Evolutionary conservation across 2,329 filamentous ascomycete species (phyloP).

Genomic region (Diaporthe batatas): DNA sequence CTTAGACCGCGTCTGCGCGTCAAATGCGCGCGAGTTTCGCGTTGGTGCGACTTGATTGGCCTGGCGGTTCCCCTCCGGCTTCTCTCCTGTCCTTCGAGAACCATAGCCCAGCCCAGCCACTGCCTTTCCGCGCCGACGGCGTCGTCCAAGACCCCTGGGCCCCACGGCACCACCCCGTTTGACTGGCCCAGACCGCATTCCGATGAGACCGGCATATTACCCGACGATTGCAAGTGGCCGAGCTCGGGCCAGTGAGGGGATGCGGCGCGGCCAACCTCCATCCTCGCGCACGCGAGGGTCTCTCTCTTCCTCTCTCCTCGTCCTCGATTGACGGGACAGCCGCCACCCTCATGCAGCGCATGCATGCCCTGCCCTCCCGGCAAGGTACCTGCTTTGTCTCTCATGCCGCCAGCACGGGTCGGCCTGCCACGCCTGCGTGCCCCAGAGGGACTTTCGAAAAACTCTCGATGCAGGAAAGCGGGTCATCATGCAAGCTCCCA

Average conservation of each 20-base stretch:
- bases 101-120: constrained; percentile 27
- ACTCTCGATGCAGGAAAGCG: constrained; percentile 39
- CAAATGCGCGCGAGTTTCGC: constrained; percentile 40
- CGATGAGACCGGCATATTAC: constrained; percentile 40
- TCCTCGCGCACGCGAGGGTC: constrained; percentile 35
- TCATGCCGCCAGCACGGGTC: constrained; percentile 9
- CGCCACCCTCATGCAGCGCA: constrained; percentile 19
- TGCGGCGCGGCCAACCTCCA: constrained; percentile 38
- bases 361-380: constrained; percentile 10
- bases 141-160: constrained; percentile 4
- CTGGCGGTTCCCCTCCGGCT: not conserved
- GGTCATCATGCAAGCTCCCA: constrained; percentile 38
- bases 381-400: constrained; percentile 31
- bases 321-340: constrained; percentile 35
- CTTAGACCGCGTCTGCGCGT: constrained; percentile 41
- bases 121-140: constrained; percentile 9
- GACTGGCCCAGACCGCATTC: constrained; percentile 42
- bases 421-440: not conserved
- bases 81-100: constrained; percentile 26
- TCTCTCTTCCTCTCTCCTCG: not conserved
- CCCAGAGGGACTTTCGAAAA: constrained; percentile 12
- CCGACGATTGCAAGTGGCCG: constrained; percentile 37
- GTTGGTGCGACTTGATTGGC: constrained; percentile 21
- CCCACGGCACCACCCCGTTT: constrained; percentile 23
- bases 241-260: constrained; percentile 38